A percentile compares a stretch with the other conserved stretches of the same genome.
These are phyloP conservation scores for Pleodorina starrii DNA, from an alignment of 139 green algal species.

Conservation along the genomic window DNA sequence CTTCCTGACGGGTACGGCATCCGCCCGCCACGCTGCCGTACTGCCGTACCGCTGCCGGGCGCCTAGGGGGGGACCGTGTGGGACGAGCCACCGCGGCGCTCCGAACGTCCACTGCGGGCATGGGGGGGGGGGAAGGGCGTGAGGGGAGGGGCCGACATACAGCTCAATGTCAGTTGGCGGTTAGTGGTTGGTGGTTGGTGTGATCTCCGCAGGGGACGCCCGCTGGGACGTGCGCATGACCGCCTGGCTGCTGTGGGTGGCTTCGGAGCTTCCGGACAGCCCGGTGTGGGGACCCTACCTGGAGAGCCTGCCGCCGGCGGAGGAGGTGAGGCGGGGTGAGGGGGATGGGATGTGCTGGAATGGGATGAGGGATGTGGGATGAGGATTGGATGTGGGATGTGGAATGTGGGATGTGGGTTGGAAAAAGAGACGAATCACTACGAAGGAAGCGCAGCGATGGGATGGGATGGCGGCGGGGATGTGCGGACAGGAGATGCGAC, in stretches of 20 bases:
- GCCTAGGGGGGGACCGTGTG: too few species aligned
- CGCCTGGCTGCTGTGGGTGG: slow-evolving; percentile 58
- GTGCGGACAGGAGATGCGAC: too few species aligned
- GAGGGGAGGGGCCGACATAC: too few species aligned
- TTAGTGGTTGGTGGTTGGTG: too few species aligned
- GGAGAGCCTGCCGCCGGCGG: background rate
- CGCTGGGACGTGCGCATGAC: slow-evolving; percentile 65
- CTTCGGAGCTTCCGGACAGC: background rate
- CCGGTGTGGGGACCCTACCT: slow-evolving; percentile 33
- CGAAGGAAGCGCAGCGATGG: too few species aligned
- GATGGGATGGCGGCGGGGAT: too few species aligned
- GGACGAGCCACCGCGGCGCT: too few species aligned
- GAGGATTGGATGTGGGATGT: background rate
- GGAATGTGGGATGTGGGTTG: too few species aligned
- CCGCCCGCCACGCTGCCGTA: background rate
- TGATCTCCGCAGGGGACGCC: slow-evolving; percentile 52
- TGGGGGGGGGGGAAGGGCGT: too few species aligned
- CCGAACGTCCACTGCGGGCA: too few species aligned
- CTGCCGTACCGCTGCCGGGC: background rate
- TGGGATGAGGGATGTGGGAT: background rate
- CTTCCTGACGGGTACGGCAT: slow-evolving; percentile 24
- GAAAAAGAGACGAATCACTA: too few species aligned
- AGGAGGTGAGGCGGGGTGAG: background rate
- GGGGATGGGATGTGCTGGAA: background rate
- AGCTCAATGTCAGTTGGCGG: too few species aligned